Conservation (phyloP, 2,329 filamentous ascomycete genomes). For the Ophiosphaerella korrae region DNA sequence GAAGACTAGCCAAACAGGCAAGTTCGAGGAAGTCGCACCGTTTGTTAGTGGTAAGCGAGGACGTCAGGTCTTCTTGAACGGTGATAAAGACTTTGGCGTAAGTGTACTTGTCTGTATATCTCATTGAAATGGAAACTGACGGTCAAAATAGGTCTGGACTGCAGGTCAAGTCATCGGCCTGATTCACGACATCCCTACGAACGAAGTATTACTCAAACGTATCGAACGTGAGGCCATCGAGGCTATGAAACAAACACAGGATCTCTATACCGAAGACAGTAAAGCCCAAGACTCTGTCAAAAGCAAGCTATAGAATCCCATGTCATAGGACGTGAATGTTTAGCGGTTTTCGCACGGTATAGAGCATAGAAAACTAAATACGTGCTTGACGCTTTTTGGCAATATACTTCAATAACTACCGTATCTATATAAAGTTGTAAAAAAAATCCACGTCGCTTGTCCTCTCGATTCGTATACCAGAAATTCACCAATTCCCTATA, state of each 20-base stretch:
- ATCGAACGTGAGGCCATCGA: constrained; percentile 55
- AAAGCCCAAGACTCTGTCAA: constrained; percentile 41
- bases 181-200: constrained; percentile 59
- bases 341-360: no score
- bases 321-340: no score
- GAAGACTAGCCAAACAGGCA: constrained; percentile 77
- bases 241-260: constrained; percentile 47
- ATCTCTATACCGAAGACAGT: constrained; percentile 40
- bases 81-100: constrained; percentile 81
- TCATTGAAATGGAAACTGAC: constrained; percentile 6
- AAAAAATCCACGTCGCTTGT: no score
- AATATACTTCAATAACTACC: no score
- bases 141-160: constrained; percentile 81
- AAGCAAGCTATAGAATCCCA: constrained; percentile 46
- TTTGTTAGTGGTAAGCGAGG: constrained; percentile 90
- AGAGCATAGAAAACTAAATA: no score
- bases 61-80: constrained; percentile 87
- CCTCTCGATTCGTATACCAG: no score
- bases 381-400: no score
- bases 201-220: constrained; percentile 51
- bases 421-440: no score
- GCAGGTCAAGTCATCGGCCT: constrained; percentile 86
- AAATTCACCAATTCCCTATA: no score
- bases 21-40: constrained; percentile 87
- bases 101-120: constrained; percentile 8